Evolutionary conservation across 768 basidiomycete genomes (phyloP).

Genomic region (Panus rudis): DNA sequence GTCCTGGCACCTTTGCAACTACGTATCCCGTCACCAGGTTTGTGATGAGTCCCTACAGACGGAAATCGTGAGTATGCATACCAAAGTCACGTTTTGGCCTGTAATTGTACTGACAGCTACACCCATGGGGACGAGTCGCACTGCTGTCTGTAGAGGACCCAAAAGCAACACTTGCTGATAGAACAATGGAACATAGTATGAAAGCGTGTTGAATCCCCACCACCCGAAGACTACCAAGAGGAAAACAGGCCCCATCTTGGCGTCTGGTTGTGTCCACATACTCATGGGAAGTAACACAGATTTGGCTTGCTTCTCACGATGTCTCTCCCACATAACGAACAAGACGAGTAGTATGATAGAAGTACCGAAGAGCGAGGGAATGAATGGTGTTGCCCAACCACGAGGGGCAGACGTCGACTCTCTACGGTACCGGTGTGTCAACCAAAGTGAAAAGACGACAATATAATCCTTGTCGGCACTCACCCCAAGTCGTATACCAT

Average conservation of each 20-base stretch:
- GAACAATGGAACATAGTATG: constrained; percentile 27
- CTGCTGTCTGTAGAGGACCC: constrained; percentile 25
- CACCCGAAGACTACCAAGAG: constrained; percentile 27
- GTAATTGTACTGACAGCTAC: constrained; percentile 18
- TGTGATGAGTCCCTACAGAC: constrained; percentile 6
- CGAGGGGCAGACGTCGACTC: constrained; percentile 25
- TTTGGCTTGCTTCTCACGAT: constrained; percentile 19
- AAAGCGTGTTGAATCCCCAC: constrained; percentile 27
- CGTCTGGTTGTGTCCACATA: constrained; percentile 25
- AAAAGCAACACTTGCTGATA: constrained; percentile 27
- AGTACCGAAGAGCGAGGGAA: constrained; percentile 23
- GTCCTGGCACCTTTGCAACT: constrained; percentile 23
- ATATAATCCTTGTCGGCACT: constrained; percentile 9
- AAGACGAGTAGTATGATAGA: constrained; percentile 21
- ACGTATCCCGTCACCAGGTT: constrained; percentile 14
- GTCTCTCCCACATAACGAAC: constrained; percentile 25
- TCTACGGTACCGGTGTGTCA: constrained; percentile 12
- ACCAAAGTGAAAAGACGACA: not conserved
- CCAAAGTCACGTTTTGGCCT: constrained; percentile 8
- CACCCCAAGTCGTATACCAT: constrained; percentile 29
- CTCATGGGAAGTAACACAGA: constrained; percentile 27
- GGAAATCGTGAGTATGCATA: constrained; percentile 10
- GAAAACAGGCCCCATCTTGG: constrained; percentile 24
- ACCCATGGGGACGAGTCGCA: constrained; percentile 28
- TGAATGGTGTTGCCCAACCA: constrained; percentile 28